Conservation (phyloP, 768 basidiomycete genomes). For the Pleurotus tuber-regium region DNA sequence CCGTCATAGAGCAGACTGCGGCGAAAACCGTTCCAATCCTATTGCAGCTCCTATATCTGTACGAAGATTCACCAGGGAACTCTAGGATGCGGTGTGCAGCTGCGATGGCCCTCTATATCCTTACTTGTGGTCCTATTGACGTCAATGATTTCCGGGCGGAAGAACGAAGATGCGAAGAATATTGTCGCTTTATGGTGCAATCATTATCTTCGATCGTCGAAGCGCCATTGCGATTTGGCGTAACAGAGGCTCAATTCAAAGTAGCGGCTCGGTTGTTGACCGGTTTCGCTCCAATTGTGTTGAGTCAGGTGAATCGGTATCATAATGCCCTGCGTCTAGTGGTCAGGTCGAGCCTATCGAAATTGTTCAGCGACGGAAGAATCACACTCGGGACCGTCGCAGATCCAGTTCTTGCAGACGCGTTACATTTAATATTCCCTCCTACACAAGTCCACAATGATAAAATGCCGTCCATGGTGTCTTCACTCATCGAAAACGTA, state of each 20-base stretch:
- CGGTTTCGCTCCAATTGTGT: conserved; percentile 28
- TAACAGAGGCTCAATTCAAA: conserved; percentile 28
- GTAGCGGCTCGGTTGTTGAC: conserved; percentile 31
- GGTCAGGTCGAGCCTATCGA: conserved; percentile 32
- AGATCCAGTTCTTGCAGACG: conserved; percentile 31
- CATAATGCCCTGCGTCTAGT: conserved; percentile 23
- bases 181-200: conserved; percentile 30
- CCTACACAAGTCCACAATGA: conserved; percentile 19
- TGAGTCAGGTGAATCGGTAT: conserved; percentile 26
- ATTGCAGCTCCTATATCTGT: conserved; percentile 29
- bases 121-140: conserved; percentile 27
- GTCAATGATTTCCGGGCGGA: conserved; percentile 24
- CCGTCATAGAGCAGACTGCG: conserved; percentile 32
- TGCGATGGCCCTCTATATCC: conserved; percentile 28
- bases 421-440: conserved; percentile 36
- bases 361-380: conserved; percentile 31
- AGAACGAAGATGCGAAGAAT: conserved; percentile 25
- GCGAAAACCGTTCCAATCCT: conserved; percentile 33
- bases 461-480: conserved; percentile 27
- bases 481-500: conserved; percentile 28
- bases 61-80: conserved; percentile 22
- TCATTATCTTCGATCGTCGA: conserved; percentile 31
- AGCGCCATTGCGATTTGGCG: conserved; percentile 28
- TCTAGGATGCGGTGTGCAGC: conserved; percentile 28
- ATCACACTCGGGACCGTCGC: conserved; percentile 28